Base-by-base conservation (phyloP, 768 basidiomycete species). In the Albatrellus ellisii region DNA sequence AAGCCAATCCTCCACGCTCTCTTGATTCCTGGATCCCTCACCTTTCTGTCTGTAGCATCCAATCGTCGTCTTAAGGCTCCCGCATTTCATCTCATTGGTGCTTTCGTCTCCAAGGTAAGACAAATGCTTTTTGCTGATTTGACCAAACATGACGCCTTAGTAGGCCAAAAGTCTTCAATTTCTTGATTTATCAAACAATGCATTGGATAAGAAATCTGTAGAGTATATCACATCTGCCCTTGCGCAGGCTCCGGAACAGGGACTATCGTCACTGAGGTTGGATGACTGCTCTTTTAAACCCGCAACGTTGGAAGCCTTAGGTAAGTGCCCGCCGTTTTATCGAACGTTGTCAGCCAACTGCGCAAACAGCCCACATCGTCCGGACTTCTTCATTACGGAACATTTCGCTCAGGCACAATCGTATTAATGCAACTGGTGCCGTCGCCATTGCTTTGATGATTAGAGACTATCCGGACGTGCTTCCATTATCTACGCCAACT, bases 391-490 rank as follows among this genome's bases (percentile, higher is more conserved):
- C 80, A 0, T 61, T 99, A 44, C 75, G 77, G 44, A 89, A 99
- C 54, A 79, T 99, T 37, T 94, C 90, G 4, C 62, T 99, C 18
- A 76, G 94, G 12, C 73, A 87, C 35, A 98, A 99, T 60, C 75
- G 75, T 32, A 95, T 98, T 53, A 76, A 70, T 26, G 71, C 79
- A 0, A 73, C 83, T 0, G 90, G 91, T 26, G 90, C 84, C 6
- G 89, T 98, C 4, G 85, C 90, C 0, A 68, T 98, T 10, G 91
- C 94, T 0, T 70, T 95, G 39, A 92, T 99, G 88, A 91, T 97
- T 48, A 76, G 86, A 39, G 94, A 99, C 59, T 98, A 97, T 55
- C 87, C 89, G 3, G 89, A 95, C 49, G 69, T 80, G 32, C 72
- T 79, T 48, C 60, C 63, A 35, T 41, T 47, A 14, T 47, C 57